Evolutionary conservation across 2,329 filamentous ascomycete species (phyloP), one percentile per base, ranked within the genome.

Genomic region (Stachybotrys elegans): DNA sequence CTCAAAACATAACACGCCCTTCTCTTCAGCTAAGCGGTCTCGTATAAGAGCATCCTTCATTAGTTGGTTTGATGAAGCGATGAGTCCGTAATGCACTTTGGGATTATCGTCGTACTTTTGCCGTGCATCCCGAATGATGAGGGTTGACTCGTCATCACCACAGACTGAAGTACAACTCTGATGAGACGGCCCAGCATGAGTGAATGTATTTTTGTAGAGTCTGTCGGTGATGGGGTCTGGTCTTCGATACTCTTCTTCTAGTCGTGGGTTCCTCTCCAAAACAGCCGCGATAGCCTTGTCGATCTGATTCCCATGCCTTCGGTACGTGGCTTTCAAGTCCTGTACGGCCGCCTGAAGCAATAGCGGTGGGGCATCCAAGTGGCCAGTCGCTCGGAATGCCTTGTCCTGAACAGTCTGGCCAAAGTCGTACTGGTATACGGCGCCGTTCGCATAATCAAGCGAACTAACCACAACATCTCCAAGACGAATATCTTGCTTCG

Each of bases 41-140:
- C 51, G 46, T 2, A 42, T 11, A 2, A 7, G 1, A 1, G 53
- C 54, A 13, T 58, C 41, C 11, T 55, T 58, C 41, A 57, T 51
- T 4, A 58, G 40, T 3, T 31, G 44, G 12, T 55, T 53, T 0
- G 44, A 44, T 0, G 42, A 49, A 3, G 50, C 56, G 3, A 59
- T 51, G 0, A 50, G 4, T 1, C 54, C 48, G 25, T 51, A 53
- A 19, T 56, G 50, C 6, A 58, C 43, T 3, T 43, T 43, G 2
- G 48, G 52, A 8, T 56, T 34, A 11, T 49, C 40, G 0, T 46
- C 43, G 1, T 49, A 16, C 17, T 51, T 39, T 12, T 5, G 14
- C 1, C 50, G 48, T 22, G 44, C 13, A 2, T 5, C 3, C 20
- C 51, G 44, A 6, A 9, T 1, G 20, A 52, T 40, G 11, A 50